Conservation (phyloP, 2,329 filamentous ascomycete species). For the Fusarium sp. region DNA sequence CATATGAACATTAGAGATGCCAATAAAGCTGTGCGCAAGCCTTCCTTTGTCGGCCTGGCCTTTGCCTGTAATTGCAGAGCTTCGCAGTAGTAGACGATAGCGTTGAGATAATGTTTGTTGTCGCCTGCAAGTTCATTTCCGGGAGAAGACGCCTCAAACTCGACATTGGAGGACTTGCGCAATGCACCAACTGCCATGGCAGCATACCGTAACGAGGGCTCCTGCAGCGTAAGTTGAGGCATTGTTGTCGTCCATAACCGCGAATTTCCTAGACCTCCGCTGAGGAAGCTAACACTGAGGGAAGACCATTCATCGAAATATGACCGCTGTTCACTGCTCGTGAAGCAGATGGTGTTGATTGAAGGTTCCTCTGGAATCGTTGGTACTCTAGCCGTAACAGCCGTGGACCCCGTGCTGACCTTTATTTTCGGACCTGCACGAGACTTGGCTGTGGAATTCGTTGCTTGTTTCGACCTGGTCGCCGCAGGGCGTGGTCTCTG, state of each 20-base stretch:
- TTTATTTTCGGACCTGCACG: conserved; percentile 28
- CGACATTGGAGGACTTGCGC: conserved; percentile 49
- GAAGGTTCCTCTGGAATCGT: conserved; percentile 49
- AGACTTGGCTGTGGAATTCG: conserved; percentile 9
- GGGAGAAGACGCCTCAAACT: conserved; percentile 32
- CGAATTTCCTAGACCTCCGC: conserved; percentile 50
- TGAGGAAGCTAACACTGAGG: conserved; percentile 51
- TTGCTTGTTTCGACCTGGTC: conserved; percentile 14
- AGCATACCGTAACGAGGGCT: conserved; percentile 52
- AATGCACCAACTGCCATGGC: conserved; percentile 56
- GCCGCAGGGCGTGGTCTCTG: conserved; percentile 14
- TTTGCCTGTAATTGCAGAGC: conserved; percentile 54
- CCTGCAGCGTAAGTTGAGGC: conserved; percentile 54
- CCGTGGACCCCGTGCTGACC: conserved; percentile 28
- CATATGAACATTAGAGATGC: conserved; percentile 56
- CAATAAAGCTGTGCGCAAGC: conserved; percentile 53
- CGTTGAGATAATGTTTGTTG: conserved; percentile 55
- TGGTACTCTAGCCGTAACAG: conserved; percentile 47
- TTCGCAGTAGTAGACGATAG: conserved; percentile 55
- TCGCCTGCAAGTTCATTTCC: conserved; percentile 34
- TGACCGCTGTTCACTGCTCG: conserved; percentile 48
- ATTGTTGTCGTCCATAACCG: conserved; percentile 55
- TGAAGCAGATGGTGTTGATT: conserved; percentile 51
- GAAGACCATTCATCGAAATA: conserved; percentile 55
- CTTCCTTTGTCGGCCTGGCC: conserved; percentile 51